phyloP scores from a whole-genome alignment of 495 filamentous ascomycete species.

The Hypoxylon cercidicola region DNA sequence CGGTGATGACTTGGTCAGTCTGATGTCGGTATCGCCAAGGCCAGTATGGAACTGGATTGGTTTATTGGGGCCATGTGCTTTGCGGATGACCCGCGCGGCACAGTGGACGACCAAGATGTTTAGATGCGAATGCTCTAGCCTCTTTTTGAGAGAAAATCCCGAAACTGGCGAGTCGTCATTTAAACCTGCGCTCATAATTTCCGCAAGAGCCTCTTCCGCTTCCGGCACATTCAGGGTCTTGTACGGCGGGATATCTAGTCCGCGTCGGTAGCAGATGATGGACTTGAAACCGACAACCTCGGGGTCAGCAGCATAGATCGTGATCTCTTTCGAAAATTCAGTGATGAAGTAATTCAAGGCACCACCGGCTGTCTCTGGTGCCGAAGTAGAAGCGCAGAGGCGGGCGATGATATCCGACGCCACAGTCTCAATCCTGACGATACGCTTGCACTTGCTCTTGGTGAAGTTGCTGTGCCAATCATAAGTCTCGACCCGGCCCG shows the following conservation, averaged over 20 bases:
- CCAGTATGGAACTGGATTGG: constrained; percentile 91
- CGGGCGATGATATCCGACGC: constrained; percentile 69
- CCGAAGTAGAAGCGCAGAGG: constrained; percentile 19
- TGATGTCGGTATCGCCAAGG: constrained; percentile 85
- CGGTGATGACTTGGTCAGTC: constrained; percentile 74
- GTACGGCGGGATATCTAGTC: constrained; percentile 64
- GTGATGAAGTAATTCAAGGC: constrained; percentile 52
- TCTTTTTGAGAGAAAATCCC: constrained; percentile 36
- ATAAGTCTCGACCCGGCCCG: constrained; percentile 67
- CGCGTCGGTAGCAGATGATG: constrained; percentile 84
- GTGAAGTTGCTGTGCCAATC: constrained; percentile 78
- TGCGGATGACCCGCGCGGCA: constrained; percentile 61
- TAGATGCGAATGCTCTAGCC: constrained; percentile 70
- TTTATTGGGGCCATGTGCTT: constrained; percentile 60
- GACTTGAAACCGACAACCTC: constrained; percentile 87
- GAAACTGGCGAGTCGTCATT: constrained; percentile 39
- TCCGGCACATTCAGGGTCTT: constrained; percentile 33
- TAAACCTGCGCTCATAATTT: constrained; percentile 41
- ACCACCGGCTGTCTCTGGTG: constrained; percentile 11
- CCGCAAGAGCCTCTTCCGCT: constrained; percentile 40
- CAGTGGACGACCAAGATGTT: constrained; percentile 73
- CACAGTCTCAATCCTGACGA: constrained; percentile 85
- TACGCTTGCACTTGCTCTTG: constrained; percentile 70
- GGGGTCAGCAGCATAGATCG: constrained; percentile 65
- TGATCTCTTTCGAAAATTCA: constrained; percentile 61